Percentiles rank a stretch among this genome's conserved stretches.
phyloP scores from a whole-genome alignment of 2,329 filamentous ascomycete species.

The Hymenotorrendiella dingleyae region DNA sequence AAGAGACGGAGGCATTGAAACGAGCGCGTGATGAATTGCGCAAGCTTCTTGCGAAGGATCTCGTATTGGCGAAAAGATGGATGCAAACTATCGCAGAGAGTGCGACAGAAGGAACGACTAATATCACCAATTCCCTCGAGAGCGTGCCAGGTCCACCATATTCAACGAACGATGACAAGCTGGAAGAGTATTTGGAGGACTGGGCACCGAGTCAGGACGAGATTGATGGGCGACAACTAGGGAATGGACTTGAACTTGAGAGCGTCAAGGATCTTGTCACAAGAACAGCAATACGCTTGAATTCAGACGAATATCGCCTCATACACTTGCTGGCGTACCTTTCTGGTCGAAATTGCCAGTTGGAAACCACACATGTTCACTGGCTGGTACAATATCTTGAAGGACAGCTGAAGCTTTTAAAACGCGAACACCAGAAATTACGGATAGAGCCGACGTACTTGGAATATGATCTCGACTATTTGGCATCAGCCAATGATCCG shows the following conservation, averaged over 20 bases:
- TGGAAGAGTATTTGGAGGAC: too few species aligned
- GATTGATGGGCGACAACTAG: too few species aligned
- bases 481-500: neutral
- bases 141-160: too few species aligned
- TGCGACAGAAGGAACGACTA: neutral
- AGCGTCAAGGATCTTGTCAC: neutral
- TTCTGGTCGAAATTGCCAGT: neutral
- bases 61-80: conserved; percentile 1
- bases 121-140: too few species aligned
- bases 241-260: neutral
- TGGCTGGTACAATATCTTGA: conserved; percentile 6
- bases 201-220: too few species aligned
- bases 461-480: conserved; percentile 2
- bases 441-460: neutral
- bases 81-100: neutral
- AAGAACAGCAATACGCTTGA: conserved; percentile 1
- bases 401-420: conserved; percentile 1
- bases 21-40: neutral
- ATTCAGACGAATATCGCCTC: conserved; percentile 1
- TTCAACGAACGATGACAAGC: too few species aligned
- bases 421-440: neutral
- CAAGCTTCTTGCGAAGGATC: neutral
- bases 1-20: neutral
- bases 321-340: conserved; percentile 1
- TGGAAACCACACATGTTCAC: neutral